phyloP scores from a whole-genome alignment of 805 yeast species.

The Tetrapisispora taiwanensis region DNA sequence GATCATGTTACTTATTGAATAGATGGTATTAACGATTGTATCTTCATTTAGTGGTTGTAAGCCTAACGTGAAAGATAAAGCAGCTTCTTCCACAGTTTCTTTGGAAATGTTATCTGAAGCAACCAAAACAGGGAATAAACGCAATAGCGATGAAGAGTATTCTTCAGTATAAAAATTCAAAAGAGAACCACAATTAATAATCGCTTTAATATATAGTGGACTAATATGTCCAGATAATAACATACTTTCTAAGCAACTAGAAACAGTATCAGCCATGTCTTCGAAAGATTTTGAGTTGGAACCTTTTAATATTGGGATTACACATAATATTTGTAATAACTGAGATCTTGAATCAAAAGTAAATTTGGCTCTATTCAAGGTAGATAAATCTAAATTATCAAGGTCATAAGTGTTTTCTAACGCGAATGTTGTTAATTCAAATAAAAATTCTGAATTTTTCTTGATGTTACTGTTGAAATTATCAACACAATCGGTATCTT shows the following conservation, averaged over 20 bases:
- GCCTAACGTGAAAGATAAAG: slow-evolving; percentile 55
- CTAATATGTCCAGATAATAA: slow-evolving; percentile 27
- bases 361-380: slow-evolving; percentile 11
- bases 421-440: slow-evolving; percentile 21
- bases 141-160: slow-evolving; percentile 29
- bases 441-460: slow-evolving; percentile 26
- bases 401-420: slow-evolving; percentile 12
- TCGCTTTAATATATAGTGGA: slow-evolving; percentile 24
- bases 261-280: slow-evolving; percentile 37
- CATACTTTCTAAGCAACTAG: slow-evolving; percentile 41
- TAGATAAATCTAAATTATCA: slow-evolving; percentile 15
- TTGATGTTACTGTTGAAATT: slow-evolving; percentile 20
- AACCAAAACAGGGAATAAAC: slow-evolving; percentile 42
- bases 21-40: slow-evolving; percentile 71
- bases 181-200: slow-evolving; percentile 48
- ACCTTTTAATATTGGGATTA: slow-evolving; percentile 31
- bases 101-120: slow-evolving; percentile 43
- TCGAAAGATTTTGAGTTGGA: slow-evolving; percentile 37
- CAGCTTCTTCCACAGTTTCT: slow-evolving; percentile 40
- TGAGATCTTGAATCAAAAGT: slow-evolving; percentile 32
- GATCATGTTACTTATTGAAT: slow-evolving; percentile 68
- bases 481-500: slow-evolving; percentile 15
- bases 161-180: slow-evolving; percentile 34
- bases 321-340: slow-evolving; percentile 25
- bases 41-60: slow-evolving; percentile 66